Conservation (phyloP, 139 green algal species). For the Chlorella sp. region DNA sequence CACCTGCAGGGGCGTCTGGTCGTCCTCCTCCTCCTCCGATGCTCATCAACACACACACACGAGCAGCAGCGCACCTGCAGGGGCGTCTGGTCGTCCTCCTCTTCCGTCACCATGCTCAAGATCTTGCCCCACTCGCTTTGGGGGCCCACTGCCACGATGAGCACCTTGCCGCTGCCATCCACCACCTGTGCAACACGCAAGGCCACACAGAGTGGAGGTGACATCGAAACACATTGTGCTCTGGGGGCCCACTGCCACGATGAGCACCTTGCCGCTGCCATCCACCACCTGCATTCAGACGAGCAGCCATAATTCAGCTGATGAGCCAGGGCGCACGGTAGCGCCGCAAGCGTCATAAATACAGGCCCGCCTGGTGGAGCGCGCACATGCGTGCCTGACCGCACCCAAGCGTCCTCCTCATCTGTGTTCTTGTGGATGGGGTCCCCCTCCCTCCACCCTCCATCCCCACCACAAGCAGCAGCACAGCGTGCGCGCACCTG, state of each 20-base stretch:
- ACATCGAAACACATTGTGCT: no score
- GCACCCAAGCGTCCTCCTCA: slow-evolving; percentile 67
- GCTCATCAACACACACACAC: no score
- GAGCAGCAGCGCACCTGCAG: no score
- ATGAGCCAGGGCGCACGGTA: no score
- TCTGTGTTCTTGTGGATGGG: slow-evolving; percentile 73
- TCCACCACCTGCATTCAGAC: slow-evolving; percentile 83
- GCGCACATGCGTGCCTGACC: slow-evolving; percentile 79
- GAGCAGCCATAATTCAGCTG: no score
- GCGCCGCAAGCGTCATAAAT: no score
- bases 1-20: no score
- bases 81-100: slow-evolving; percentile 25
- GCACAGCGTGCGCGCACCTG: slow-evolving; percentile 63
- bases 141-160: slow-evolving; percentile 72
- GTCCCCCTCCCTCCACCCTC: slow-evolving; percentile 89
- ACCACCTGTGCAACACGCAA: no score
- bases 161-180: slow-evolving; percentile 68
- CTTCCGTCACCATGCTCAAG: slow-evolving; percentile 76
- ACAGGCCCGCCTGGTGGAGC: no score
- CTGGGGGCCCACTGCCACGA: slow-evolving; percentile 68
- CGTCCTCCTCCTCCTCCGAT: no score
- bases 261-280: slow-evolving; percentile 66
- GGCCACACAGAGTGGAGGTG: no score
- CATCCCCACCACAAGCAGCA: no score
- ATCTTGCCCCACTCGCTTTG: slow-evolving; percentile 84